A percentile compares a stretch with the other conserved stretches of the same genome.
Evolutionary conservation across 495 filamentous ascomycete species (phyloP).

Genomic region (Physcia stellaris): DNA sequence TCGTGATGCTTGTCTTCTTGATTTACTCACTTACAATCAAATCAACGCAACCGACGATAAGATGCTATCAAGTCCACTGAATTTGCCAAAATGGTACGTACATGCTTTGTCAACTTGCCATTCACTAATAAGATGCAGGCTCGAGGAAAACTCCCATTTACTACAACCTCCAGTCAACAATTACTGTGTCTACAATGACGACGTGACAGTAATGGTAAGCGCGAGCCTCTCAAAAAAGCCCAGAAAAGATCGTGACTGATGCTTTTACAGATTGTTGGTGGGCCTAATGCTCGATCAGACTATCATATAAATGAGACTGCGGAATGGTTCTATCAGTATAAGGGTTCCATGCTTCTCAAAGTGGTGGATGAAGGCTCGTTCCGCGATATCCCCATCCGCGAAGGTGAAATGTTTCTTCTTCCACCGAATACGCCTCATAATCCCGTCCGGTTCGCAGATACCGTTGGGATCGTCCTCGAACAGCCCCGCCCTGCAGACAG

Average conservation of each 20-base stretch:
- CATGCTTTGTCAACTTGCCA: background rate
- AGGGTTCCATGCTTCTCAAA: constrained; percentile 84
- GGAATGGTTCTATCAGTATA: constrained; percentile 97
- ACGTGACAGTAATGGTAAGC: constrained; percentile 62
- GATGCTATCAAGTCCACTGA: constrained; percentile 45
- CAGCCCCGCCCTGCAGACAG: constrained; percentile 57
- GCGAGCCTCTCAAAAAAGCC: no score
- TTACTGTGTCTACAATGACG: constrained; percentile 81
- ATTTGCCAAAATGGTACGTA: constrained; percentile 73
- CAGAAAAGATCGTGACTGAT: no score
- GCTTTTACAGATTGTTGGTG: constrained; percentile 65
- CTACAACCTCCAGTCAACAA: constrained; percentile 95
- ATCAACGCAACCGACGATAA: no score
- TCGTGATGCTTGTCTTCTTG: background rate
- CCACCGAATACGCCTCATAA: constrained; percentile 84
- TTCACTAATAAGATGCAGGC: constrained; percentile 38
- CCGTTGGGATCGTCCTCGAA: constrained; percentile 79
- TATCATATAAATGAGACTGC: constrained; percentile 97
- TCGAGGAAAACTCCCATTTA: constrained; percentile 81
- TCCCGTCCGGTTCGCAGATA: constrained; percentile 53
- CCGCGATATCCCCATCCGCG: constrained; percentile 73
- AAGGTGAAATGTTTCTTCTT: constrained; percentile 90
- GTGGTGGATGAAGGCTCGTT: constrained; percentile 58
- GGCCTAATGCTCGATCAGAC: constrained; percentile 90
- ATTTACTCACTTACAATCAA: no score